Evolutionary conservation across 371 early-diverging fungal genomes (phyloP), one percentile per base, ranked within the genome.

Genomic region (Mucor lusitanicus): DNA sequence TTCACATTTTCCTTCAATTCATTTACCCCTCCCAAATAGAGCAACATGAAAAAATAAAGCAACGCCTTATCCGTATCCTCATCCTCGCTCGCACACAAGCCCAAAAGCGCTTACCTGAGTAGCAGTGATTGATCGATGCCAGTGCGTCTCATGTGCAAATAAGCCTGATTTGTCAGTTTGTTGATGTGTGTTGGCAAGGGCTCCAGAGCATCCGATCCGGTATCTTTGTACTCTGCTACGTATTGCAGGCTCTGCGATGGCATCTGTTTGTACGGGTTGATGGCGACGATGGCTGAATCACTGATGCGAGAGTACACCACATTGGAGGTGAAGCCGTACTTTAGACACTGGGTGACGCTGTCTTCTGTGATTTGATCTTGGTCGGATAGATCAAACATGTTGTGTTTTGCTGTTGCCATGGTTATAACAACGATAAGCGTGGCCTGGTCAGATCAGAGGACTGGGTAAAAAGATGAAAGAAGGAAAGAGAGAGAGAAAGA

Each of bases 81-180:
- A 35, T 35, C 30, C 32, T 21, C 5, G 5, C 25, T 25, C 53
- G 5, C 8, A 48, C 7, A 48, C 48, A 48, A 48, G 9, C 9
- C 67, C 61, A 77, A 76, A 78, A 37, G 21, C 69, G 89, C 89
- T 65, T 86, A 87, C 90, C 81, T 84, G 59, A 86, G 77, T 58
- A 92, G 90, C 84, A 87, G 93, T 74, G 84, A 90, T 69, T 86
- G 95, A 83, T 86, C 97, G 79, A 86, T 91, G 59, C 86, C 94
- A 77, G 92, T 92, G 78, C 86, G 88, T 78, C 90, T 91, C 95
- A 85, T 94, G 85, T 85, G 94, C 69, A 87, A 74, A 70, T 92
- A 92, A 5, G 91, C 88, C 59, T 85, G 84, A 32, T 87, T 88
- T 30, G 86, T 90, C 53, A 93, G 74, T 67, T 93, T 90, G 76